Conservation (phyloP, 2,329 filamentous ascomycete genomes). For the Alternaria hordeiaustralica region DNA sequence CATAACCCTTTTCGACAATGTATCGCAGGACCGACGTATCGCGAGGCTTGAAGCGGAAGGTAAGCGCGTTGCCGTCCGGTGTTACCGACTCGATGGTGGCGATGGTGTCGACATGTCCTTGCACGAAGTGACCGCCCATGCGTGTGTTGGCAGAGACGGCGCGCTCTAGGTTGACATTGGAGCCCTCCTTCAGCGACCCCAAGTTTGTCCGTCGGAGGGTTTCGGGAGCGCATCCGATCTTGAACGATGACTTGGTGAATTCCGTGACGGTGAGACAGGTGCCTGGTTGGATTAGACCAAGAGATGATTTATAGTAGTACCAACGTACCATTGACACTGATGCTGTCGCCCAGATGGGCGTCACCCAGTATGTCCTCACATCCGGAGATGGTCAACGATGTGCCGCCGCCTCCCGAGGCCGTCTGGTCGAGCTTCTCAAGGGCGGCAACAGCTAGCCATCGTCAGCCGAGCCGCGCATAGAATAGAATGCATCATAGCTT, state of each 20-base stretch:
- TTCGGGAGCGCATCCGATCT: slow-evolving; percentile 92
- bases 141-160: slow-evolving; percentile 89
- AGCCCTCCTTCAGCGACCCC: slow-evolving; percentile 70
- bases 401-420: slow-evolving; percentile 74
- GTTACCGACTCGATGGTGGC: slow-evolving; percentile 75
- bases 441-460: slow-evolving; percentile 74
- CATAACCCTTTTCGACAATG: slow-evolving; percentile 94
- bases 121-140: slow-evolving; percentile 98
- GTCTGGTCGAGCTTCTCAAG: slow-evolving; percentile 82
- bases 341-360: slow-evolving; percentile 88
- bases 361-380: slow-evolving; percentile 79
- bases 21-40: slow-evolving; percentile 77
- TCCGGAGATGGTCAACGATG: slow-evolving; percentile 84
- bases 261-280: slow-evolving; percentile 92
- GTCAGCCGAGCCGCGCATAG: slow-evolving; percentile 34
- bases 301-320: too few species aligned
- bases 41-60: slow-evolving; percentile 79
- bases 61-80: slow-evolving; percentile 88
- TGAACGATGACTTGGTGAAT: slow-evolving; percentile 72
- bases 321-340: slow-evolving; percentile 80
- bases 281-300: slow-evolving; percentile 47
- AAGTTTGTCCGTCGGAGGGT: slow-evolving; percentile 95
- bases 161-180: slow-evolving; percentile 88
- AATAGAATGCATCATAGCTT: slow-evolving; percentile 44
- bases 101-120: slow-evolving; percentile 93